Conservation (phyloP, 1,139 yeast species). For the Geotrichum candidum region DNA sequence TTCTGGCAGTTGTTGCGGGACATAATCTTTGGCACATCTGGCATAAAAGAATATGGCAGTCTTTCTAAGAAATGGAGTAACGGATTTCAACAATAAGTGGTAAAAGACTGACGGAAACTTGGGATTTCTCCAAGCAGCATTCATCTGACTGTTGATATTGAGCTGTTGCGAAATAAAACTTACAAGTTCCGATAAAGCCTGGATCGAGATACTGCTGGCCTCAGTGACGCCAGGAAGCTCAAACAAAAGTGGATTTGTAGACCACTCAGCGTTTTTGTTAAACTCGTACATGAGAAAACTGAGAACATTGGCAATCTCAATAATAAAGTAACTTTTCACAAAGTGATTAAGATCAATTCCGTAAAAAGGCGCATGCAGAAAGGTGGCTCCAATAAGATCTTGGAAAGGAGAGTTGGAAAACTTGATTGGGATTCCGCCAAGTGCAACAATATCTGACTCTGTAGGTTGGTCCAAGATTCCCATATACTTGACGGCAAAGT, state of each 20-base stretch:
- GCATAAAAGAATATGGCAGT: conserved; percentile 56
- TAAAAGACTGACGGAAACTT: conserved; percentile 32
- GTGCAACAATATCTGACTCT: neutral
- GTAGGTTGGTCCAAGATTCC: neutral
- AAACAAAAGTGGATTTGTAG: conserved; percentile 20
- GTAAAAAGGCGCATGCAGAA: conserved; percentile 24
- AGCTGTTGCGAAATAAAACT: neutral
- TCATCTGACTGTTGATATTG: neutral
- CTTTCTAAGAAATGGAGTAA: conserved; percentile 64
- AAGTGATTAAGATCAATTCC: conserved; percentile 21
- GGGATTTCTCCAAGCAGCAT: conserved; percentile 10
- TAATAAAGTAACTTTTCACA: conserved; percentile 22
- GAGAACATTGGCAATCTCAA: conserved; percentile 22
- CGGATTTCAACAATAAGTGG: conserved; percentile 51
- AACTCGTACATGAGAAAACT: conserved; percentile 20
- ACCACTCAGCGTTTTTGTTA: conserved; percentile 21
- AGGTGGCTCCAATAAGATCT: conserved; percentile 24
- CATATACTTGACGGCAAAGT: neutral
- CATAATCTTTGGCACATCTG: conserved; percentile 50
- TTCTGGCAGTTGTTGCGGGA: conserved; percentile 36
- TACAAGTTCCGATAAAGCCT: neutral
- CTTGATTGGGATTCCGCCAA: neutral
- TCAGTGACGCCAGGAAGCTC: conserved; percentile 21
- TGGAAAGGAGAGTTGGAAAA: conserved; percentile 21
- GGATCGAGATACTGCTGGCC: neutral